These are phyloP conservation scores for Apophysomyces elegans DNA, from an alignment of 371 early-diverging fungal genomes.

Conservation along the genomic window DNA sequence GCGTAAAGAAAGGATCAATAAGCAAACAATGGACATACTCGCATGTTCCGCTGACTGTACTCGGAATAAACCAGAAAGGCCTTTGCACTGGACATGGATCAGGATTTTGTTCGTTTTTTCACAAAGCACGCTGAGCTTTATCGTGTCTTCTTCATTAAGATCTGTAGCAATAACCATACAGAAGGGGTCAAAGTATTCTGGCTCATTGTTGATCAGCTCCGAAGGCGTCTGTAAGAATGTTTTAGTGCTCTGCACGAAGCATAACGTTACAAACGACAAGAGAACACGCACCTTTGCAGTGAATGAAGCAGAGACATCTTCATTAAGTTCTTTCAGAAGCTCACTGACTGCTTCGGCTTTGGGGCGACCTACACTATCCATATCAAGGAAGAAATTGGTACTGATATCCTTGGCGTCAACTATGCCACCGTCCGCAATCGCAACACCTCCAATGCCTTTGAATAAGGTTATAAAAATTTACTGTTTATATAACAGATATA, in stretches of 20 bases:
- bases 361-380: conserved; percentile 60
- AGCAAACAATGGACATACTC: conserved; percentile 40
- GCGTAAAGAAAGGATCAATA: background rate
- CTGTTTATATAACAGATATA: conserved; percentile 28
- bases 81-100: conserved; percentile 71
- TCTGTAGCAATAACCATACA: conserved; percentile 76
- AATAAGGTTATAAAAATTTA: background rate
- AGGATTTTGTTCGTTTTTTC: conserved; percentile 64
- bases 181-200: conserved; percentile 71
- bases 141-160: conserved; percentile 57
- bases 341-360: conserved; percentile 69
- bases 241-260: too few species aligned
- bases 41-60: conserved; percentile 78
- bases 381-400: conserved; percentile 89
- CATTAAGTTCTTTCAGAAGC: conserved; percentile 86
- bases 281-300: conserved; percentile 49
- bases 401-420: conserved; percentile 74
- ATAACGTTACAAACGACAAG: background rate
- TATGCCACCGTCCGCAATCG: conserved; percentile 74
- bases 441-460: conserved; percentile 86
- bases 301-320: conserved; percentile 72
- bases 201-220: conserved; percentile 53
- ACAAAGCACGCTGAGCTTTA: conserved; percentile 64
- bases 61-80: conserved; percentile 76
- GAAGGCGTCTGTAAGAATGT: conserved; percentile 22